phyloP scores from a whole-genome alignment of 495 filamentous ascomycete species.

The Extremus antarcticus region DNA sequence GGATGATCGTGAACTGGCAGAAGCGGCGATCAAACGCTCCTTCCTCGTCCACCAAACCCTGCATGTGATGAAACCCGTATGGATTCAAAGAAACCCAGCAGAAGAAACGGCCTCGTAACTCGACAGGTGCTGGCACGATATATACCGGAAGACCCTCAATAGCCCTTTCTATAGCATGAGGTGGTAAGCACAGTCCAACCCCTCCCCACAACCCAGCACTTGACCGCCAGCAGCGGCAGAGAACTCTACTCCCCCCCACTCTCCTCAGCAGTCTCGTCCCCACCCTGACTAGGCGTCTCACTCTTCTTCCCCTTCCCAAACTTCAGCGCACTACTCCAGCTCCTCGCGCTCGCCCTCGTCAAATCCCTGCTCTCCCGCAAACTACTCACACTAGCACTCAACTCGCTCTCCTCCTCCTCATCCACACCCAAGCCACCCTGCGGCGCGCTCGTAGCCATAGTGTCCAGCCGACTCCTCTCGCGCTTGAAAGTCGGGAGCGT shows the following conservation, averaged over 20 bases:
- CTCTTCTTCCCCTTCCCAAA: conserved; percentile 7
- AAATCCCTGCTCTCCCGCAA: conserved; percentile 8
- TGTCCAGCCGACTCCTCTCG: conserved; percentile 12
- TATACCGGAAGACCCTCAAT: no score
- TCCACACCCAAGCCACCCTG: conserved; percentile 6
- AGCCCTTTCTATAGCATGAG: no score
- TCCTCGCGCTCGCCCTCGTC: not conserved
- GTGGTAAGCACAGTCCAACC: no score
- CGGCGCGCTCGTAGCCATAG: conserved; percentile 11
- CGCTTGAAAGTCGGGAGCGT: conserved; percentile 23
- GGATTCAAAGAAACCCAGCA: no score
- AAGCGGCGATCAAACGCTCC: no score
- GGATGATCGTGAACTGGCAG: no score
- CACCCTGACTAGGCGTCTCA: conserved; percentile 18
- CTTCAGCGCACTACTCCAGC: conserved; percentile 18
- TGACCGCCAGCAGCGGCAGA: no score
- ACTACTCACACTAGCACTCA: conserved; percentile 8
- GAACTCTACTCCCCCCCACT: not conserved
- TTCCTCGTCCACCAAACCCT: no score
- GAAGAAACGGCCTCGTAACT: no score
- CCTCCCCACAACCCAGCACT: no score
- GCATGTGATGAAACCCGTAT: no score
- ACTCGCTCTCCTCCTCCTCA: conserved; percentile 16
- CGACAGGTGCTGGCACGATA: no score
- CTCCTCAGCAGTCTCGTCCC: conserved; percentile 9